Evolutionary conservation across 1,284 basidiomycete genomes (phyloP), one percentile per base, ranked within the genome.

Genomic region (Trichosporon coremiiforme): DNA sequence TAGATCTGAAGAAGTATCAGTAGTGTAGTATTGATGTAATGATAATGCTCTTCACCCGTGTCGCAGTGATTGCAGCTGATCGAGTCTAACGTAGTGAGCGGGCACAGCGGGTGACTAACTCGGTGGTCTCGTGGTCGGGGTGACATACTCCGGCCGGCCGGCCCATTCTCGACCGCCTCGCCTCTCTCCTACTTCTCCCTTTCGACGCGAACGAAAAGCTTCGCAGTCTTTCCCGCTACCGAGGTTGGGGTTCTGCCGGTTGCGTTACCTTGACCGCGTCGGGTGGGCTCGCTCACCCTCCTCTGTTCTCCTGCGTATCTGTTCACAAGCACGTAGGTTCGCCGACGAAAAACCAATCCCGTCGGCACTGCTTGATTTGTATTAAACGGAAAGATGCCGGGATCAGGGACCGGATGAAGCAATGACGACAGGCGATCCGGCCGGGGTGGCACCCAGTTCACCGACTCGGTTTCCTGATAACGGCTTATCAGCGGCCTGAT

Each of bases 11-110:
- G 57, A 1, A 31, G 31, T 35, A 62, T 9, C 57, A 33, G 31
- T 62, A 62, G 22, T 62, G 57, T 62, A 62, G 57, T 35, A 62
- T 62, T 33, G 57, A 62, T 62, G 57, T 62, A 62, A 62, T 62
- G 57, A 62, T 33, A 31, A 62, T n/a, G 29, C 29, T 10, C 57
- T 8, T 33, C 57, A 33, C 29, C 12, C 57, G 17, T n/a, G 29
- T 62, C 17, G 29, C 29, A 31, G 17, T 33, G 31, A 35, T 62
- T 31, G 29, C 57, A n/a, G 31, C 57, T 62, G 57, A 62, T 62
- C 57, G 57, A 62, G 57, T 62, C 22, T 20, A 53, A 25, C 50
- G 50, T 53, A 17, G 6, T 22, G 20, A 22, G 50, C 50, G 50
- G 50, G 50, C 20, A 25, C 5, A 20, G 20, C 2, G 50, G 50